Base-by-base conservation (phyloP, 352 stramenopile genomes). In the Globisporangium sylvaticum region DNA sequence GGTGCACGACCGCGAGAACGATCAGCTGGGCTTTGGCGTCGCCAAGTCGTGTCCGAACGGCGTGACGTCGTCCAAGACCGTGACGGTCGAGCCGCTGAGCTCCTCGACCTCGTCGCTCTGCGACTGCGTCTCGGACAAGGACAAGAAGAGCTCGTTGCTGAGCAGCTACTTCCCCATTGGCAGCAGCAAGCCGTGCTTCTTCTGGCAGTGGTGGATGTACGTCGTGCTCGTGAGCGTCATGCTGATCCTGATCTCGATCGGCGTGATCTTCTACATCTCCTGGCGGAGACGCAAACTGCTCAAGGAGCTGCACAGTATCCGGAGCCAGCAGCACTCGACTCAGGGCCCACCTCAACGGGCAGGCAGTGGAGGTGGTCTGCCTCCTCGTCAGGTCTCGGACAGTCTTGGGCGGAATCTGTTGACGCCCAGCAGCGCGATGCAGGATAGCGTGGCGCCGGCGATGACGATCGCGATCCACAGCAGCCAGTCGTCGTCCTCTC, bases 181-280 rank as follows among this genome's bases (percentile, higher is more conserved):
- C 67, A 78, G 76, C 12, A 69, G 75, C 68, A 91, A 89, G 58
- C 75, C 80, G 18, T 95, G 87, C 76, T 93, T 86, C 81, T 92
- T 92, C 70, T 95, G 87, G 87, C 74, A 87, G 57, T 95, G 87
- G 87, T 95, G 87, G 87, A 94, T 91, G 83, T 94, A 95, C 66
- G 72, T 95, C 29, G 78, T 95, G 6, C 66, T 95, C 29, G 84
- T 78, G 10, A 75, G 76, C 15, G 62, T 79, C 37, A 70, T 81
- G 18, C 54, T 94, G 34, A 89, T 94, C 61, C 1, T 86, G 20
- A 25, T 92, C 15, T 88, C 79, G 29, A 53, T 71, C 24, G 65
- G 71, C 31, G 78, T 81, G 24, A 71, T 92, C 50, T 64, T 69
- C 4, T 93, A 81, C 59, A 75, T 89, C 32, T 80, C 64, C 53